Evolutionary conservation across 2,329 filamentous ascomycete genomes (phyloP), one percentile per base, ranked within the genome.

Genomic region (Aspergillus ruber): DNA sequence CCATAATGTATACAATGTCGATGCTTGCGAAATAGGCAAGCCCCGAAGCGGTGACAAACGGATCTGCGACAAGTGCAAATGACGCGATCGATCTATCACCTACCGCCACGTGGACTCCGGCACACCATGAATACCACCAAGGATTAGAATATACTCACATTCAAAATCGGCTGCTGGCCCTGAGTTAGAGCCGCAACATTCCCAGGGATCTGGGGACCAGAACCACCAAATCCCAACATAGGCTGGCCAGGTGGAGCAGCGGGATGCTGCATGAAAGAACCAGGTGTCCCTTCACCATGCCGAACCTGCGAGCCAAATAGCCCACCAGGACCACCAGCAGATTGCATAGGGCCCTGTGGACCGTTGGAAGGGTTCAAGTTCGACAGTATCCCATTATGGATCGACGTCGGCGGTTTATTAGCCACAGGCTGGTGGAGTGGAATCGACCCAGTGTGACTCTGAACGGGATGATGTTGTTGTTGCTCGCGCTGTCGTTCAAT

Each of bases 341-440:
- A 77, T 20, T 78, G 78, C 46, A 84, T 74, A 10, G 80, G 72
- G 51, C 73, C 67, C 59, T 75, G 71, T 49, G 79, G 71, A 32
- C 77, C 72, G 56, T 76, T 78, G 33, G 76, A 68, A 23, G 79
- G 74, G 29, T 79, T 78, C 29, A 89, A 82, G 56, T 84, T 88
- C 7, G 85, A 81, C 35, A 97, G 80, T 32, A 97, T 78, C 7
- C 91, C 91, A 56, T 93, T 91, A 65, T 95, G 91, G 48, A 96
- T 94, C 45, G 88, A 86, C 54, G 84, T 86, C 48, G 85, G 73
- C 53, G 89, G 76, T 69, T 90, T 77, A 63, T 90, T 83, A 52
- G 91, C 91, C 50, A 96, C 90, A 4, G 91, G 91, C 68, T 97
- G 91, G 69, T 97, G 91, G 59, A 97, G 85, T 46, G 90, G 89